Evolutionary conservation across 2,329 filamentous ascomycete species (phyloP).

Genomic region (Dothideomycetes sp.): DNA sequence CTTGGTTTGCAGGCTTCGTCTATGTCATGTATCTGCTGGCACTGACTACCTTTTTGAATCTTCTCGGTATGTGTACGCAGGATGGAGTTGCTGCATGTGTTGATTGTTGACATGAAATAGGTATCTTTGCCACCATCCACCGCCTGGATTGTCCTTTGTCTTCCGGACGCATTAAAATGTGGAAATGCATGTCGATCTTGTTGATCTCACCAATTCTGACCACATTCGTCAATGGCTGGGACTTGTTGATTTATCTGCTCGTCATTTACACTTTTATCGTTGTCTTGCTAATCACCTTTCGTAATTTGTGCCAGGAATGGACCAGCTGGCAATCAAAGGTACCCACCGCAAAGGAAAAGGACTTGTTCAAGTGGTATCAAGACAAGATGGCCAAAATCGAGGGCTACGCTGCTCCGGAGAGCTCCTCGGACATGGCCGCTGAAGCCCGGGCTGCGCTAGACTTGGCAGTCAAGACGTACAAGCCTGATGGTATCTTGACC

Average conservation of each 20-base stretch:
- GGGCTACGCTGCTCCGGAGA: too few species aligned
- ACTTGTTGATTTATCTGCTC: constrained; percentile 45
- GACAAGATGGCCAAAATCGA: constrained; percentile 16
- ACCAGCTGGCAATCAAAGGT: constrained; percentile 46
- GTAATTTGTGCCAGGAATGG: constrained; percentile 47
- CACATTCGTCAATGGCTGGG: constrained; percentile 39
- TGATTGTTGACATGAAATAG: too few species aligned
- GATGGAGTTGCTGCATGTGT: too few species aligned
- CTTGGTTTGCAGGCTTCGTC: constrained; percentile 32
- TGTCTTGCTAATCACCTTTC: constrained; percentile 40
- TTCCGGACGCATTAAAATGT: constrained; percentile 47
- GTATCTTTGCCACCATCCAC: constrained; percentile 12
- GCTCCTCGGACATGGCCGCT: constrained; percentile 35
- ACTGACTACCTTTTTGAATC: constrained; percentile 47
- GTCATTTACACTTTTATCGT: constrained; percentile 43
- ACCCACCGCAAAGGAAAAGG: constrained; percentile 37
- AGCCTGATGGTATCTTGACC: constrained; percentile 30
- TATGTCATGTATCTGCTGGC: constrained; percentile 50
- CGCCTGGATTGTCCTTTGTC: constrained; percentile 9
- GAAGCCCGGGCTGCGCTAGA: constrained; percentile 37
- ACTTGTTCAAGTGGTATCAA: constrained; percentile 40
- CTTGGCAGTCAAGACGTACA: constrained; percentile 34
- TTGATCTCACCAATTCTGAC: constrained; percentile 47
- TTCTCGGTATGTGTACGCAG: constrained; percentile 25
- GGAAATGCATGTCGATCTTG: constrained; percentile 44